Percentiles rank a stretch among this genome's conserved stretches.
These are phyloP conservation scores for Aureobasidium pullulans DNA, from an alignment of 2,329 filamentous ascomycete species.

Conservation along the genomic window DNA sequence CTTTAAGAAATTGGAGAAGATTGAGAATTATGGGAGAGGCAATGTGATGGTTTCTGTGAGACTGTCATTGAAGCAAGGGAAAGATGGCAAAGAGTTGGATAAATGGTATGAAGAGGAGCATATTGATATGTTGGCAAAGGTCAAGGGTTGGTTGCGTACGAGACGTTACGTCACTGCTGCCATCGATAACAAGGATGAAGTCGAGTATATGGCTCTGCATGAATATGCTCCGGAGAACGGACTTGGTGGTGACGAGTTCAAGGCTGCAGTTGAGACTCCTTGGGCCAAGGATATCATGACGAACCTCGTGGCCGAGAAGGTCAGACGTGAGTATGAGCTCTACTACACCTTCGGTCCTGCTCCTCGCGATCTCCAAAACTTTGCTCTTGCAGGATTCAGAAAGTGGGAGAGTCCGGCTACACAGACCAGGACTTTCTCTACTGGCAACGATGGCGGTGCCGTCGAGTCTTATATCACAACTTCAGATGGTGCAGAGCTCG, in stretches of 20 bases:
- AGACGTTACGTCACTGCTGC: slow-evolving; percentile 61
- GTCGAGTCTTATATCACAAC: slow-evolving; percentile 64
- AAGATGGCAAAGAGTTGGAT: slow-evolving; percentile 47
- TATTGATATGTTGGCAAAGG: slow-evolving; percentile 59
- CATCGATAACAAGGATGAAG: slow-evolving; percentile 46
- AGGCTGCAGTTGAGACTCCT: slow-evolving; percentile 55
- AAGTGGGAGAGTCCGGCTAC: slow-evolving; percentile 50
- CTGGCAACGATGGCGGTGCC: slow-evolving; percentile 40
- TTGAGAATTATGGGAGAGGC: slow-evolving; percentile 51
- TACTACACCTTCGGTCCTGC: slow-evolving; percentile 75
- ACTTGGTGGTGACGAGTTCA: slow-evolving; percentile 56
- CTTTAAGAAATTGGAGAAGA: slow-evolving; percentile 54
- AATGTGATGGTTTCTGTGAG: slow-evolving; percentile 57
- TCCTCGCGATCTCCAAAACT: slow-evolving; percentile 57
- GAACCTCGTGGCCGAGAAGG: slow-evolving; percentile 51
- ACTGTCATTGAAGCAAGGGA: slow-evolving; percentile 50
- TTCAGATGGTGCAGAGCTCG: slow-evolving; percentile 59
- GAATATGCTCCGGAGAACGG: slow-evolving; percentile 65
- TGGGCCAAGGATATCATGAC: slow-evolving; percentile 54
- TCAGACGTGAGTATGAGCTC: slow-evolving; percentile 57
- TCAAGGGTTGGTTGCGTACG: slow-evolving; percentile 72
- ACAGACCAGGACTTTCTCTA: slow-evolving; percentile 48
- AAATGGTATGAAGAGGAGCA: slow-evolving; percentile 74
- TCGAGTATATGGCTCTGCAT: slow-evolving; percentile 60
- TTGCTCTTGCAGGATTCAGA: slow-evolving; percentile 43